These are phyloP conservation scores for Gentiana straminea DNA, from an alignment of 257 asterid genomes.

Conservation along the genomic window DNA sequence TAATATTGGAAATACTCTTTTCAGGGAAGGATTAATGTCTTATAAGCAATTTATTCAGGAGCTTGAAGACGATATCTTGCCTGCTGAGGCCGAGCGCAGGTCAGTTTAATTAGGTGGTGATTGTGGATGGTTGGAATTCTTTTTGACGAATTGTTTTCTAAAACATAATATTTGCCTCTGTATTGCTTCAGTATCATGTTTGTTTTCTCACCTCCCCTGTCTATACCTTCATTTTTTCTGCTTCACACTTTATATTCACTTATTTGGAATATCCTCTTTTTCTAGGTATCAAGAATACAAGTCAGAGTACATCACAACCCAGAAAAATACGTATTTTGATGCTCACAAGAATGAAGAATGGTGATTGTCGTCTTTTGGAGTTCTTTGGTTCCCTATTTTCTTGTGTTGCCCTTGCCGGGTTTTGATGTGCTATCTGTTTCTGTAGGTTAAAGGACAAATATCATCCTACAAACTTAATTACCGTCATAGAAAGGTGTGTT, in stretches of 20 bases:
- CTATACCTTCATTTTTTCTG: not conserved
- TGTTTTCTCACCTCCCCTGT: too few relatives aligned
- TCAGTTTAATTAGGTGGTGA: slow-evolving; percentile 12
- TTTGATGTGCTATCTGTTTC: slow-evolving; percentile 16
- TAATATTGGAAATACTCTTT: not conserved
- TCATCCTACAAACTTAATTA: slow-evolving; percentile 77
- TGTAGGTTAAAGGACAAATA: slow-evolving; percentile 95
- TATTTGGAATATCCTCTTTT: slow-evolving; percentile 1
- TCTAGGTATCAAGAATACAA: slow-evolving; percentile 89
- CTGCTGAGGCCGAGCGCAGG: slow-evolving; percentile 98
- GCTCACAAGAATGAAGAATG: slow-evolving; percentile 95
- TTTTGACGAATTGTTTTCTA: slow-evolving; percentile 11
- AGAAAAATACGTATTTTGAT: slow-evolving; percentile 67
- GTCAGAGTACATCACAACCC: slow-evolving; percentile 79
- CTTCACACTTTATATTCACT: slow-evolving; percentile 6
- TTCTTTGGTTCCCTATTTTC: slow-evolving; percentile 4
- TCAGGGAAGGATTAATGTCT: slow-evolving; percentile 98
- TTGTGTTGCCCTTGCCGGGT: not conserved
- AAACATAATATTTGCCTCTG: not conserved
- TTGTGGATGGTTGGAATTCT: slow-evolving; percentile 1
- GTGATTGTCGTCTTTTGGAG: slow-evolving; percentile 25
- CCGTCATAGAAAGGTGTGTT: slow-evolving; percentile 78
- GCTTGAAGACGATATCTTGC: slow-evolving; percentile 96
- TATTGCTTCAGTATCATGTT: not conserved
- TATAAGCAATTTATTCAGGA: slow-evolving; percentile 99